Percentiles rank a stretch among this genome's conserved stretches.
These are phyloP conservation scores for Zygoascus meyerae DNA, from an alignment of 1,139 yeast genomes.

Conservation along the genomic window DNA sequence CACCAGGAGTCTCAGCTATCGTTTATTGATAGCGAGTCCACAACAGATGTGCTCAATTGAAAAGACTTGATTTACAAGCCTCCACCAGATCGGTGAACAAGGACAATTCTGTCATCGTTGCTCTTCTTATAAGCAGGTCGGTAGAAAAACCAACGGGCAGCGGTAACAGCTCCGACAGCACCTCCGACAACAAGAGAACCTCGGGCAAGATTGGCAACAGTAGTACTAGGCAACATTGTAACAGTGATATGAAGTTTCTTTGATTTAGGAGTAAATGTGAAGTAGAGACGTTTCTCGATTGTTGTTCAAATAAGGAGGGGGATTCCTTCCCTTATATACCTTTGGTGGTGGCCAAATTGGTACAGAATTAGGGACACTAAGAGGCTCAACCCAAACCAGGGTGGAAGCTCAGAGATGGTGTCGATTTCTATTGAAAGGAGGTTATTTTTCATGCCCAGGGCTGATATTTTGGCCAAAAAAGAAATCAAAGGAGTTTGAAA, in stretches of 20 bases:
- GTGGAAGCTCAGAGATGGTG: no score
- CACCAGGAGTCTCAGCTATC: no score
- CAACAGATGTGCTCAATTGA: not conserved
- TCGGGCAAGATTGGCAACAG: conserved; percentile 11
- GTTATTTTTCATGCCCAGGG: no score
- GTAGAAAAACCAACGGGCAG: conserved; percentile 23
- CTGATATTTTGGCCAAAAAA: no score
- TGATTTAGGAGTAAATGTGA: not conserved
- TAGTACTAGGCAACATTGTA: not conserved
- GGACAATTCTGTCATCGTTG: conserved; percentile 22
- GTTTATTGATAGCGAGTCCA: not conserved
- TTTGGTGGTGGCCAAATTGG: not conserved
- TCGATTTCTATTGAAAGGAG: no score
- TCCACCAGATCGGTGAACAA: conserved; percentile 29
- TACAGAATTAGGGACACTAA: not conserved
- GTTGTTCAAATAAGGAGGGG: not conserved
- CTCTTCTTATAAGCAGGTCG: conserved; percentile 24
- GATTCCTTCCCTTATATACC: not conserved
- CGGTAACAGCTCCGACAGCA: conserved; percentile 20
- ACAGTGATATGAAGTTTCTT: not conserved
- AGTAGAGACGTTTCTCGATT: no score
- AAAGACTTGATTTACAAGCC: conserved; percentile 15
- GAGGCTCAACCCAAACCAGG: no score
- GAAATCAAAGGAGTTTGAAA: no score
- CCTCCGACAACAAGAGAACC: conserved; percentile 22